A percentile compares a stretch with the other conserved stretches of the same genome.
Evolutionary conservation across 345 rosid genomes (phyloP).

Genomic region (Eucalyptus regnans): DNA sequence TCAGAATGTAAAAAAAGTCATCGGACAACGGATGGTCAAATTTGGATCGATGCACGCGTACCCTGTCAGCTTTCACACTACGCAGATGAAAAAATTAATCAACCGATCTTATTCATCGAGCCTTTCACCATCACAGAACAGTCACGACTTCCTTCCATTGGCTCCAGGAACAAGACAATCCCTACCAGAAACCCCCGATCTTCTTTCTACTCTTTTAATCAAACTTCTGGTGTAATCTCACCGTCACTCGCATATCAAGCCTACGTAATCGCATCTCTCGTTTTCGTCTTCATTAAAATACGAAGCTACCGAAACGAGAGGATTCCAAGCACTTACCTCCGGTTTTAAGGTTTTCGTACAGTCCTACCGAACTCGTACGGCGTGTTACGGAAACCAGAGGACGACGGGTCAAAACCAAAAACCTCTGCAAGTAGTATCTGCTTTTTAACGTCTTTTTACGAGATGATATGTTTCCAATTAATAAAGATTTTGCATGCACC

Average conservation of each 20-base stretch:
- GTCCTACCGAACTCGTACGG: neutral
- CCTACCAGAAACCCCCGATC: neutral
- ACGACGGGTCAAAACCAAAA: neutral
- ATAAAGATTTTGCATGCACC: neutral
- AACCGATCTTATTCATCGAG: neutral
- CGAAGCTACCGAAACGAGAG: neutral
- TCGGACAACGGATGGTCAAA: neutral
- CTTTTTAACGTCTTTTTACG: neutral
- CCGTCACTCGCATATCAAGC: neutral
- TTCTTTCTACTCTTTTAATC: neutral
- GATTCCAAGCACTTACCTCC: neutral
- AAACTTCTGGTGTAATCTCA: neutral
- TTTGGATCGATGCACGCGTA: neutral
- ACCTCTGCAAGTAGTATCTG: neutral
- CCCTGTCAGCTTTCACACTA: neutral
- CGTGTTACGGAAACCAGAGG: neutral
- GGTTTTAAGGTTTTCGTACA: neutral
- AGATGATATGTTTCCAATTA: neutral
- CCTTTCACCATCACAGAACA: neutral
- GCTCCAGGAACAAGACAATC: neutral
- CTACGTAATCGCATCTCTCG: neutral
- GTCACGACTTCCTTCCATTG: neutral
- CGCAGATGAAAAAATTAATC: neutral
- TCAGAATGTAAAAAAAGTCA: neutral
- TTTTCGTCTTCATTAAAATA: neutral